Evolutionary conservation across 2,329 filamentous ascomycete species (phyloP), one percentile per base, ranked within the genome.

Genomic region (Chalaropsis thielavioides): DNA sequence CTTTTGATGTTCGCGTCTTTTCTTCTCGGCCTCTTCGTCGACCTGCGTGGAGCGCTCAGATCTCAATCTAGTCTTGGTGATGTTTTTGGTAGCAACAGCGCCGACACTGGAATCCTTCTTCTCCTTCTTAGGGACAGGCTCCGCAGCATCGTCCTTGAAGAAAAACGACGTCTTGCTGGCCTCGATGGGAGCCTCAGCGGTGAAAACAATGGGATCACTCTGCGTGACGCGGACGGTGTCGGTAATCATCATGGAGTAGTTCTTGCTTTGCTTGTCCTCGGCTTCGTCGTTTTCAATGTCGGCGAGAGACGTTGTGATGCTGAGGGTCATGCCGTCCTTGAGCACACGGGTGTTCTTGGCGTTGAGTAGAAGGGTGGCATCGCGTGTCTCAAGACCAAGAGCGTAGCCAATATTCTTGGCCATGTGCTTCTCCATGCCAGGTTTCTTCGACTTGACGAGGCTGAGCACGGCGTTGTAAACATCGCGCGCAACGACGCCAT

Each of bases 291-390:
- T 96, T 71, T 91, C 86, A 59, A 99, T 83, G 72, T 97, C 92
- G 67, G 85, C 87, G 71, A 99, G 89, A 11, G 92, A 92, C 3
- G 92, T 94, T 40, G 89, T 91, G 70, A 99, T 84, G 71, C 88
- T 89, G 13, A 99, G 81, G 0, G 94, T 99, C 94, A 99, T 99
- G 69, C 95, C 95, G 72, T 97, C 95, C 75, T 92, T 95, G 66
- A 99, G 78, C 4, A 83, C 81, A 62, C 92, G 84, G 35, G 79
- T 80, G 73, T 92, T 97, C 78, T 99, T 99, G 67, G 80, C 88
- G 71, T 90, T 97, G 44, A 99, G 78, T 1, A 94, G 76, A 67
- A 99, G 81, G 3, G 90, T 92, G 2, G 82, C 78, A 73, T 99
- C 94, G 70, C 89, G 86, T 69, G 88, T 88, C 77, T 99, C 95